phyloP scores from a whole-genome alignment of 305 asterid species.

The Caryopteris hybrid region DNA sequence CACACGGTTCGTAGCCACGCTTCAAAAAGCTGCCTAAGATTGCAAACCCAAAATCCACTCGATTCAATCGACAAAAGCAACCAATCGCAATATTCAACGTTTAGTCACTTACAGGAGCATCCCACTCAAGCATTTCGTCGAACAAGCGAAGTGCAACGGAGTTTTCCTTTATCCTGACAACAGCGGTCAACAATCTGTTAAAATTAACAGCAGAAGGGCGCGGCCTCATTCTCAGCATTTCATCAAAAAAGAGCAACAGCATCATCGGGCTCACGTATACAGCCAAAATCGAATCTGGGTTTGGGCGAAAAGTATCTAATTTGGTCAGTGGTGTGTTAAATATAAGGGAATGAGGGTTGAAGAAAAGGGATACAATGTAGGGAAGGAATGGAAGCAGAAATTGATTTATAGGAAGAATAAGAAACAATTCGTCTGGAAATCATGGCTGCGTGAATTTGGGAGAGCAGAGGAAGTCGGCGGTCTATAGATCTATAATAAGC shows the following conservation, averaged over 20 bases:
- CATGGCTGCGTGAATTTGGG: too few species aligned
- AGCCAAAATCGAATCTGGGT: constrained; percentile 1
- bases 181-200: constrained; percentile 15
- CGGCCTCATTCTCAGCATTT: constrained; percentile 24
- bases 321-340: too few species aligned
- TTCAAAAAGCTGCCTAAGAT: constrained; percentile 5
- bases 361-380: too few species aligned
- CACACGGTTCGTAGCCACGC: too few species aligned
- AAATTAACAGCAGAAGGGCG: constrained; percentile 27
- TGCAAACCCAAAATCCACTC: background rate
- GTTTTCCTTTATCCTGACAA: constrained; percentile 16
- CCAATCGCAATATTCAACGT: background rate
- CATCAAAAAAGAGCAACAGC: constrained; percentile 19
- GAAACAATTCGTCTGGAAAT: too few species aligned
- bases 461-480: too few species aligned
- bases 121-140: constrained; percentile 1
- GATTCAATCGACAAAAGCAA: background rate
- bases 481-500: too few species aligned
- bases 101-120: background rate
- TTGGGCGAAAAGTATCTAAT: background rate
- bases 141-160: background rate
- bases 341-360: too few species aligned
- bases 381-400: too few species aligned
- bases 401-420: too few species aligned
- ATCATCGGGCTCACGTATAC: background rate